Percentiles rank a stretch among this genome's conserved stretches.
Evolutionary conservation across 176 grass and related monocot species (phyloP).

Genomic region (Rhynchospora tenuis): DNA sequence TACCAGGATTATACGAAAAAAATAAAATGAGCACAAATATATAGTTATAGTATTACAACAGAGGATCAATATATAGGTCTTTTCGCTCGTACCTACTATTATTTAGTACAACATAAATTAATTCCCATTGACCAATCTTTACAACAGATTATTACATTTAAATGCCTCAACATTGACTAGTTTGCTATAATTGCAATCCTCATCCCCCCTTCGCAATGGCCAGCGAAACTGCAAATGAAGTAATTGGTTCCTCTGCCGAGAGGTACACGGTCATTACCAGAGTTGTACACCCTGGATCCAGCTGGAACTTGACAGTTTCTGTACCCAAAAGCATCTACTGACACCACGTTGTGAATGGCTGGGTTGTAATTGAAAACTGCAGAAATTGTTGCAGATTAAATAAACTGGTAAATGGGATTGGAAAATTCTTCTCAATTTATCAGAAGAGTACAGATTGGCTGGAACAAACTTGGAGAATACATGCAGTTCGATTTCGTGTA

Average conservation of each 20-base stretch:
- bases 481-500: no score
- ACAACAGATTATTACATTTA: background rate
- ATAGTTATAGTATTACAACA: background rate
- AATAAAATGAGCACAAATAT: background rate
- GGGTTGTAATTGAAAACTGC: slow-evolving; percentile 47
- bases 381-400: background rate
- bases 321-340: slow-evolving; percentile 21
- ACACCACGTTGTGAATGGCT: slow-evolving; percentile 26
- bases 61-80: background rate
- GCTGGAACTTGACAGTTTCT: slow-evolving; percentile 13
- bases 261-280: slow-evolving; percentile 23
- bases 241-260: slow-evolving; percentile 31
- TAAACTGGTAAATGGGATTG: background rate
- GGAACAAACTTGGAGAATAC: background rate
- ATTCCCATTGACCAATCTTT: background rate
- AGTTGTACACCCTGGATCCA: slow-evolving; percentile 18
- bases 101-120: background rate
- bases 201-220: slow-evolving; percentile 28
- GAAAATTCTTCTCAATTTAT: background rate
- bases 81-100: background rate
- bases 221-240: slow-evolving; percentile 30
- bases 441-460: background rate
- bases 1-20: background rate
- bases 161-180: background rate
- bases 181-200: slow-evolving; percentile 29